Percentiles rank a stretch among this genome's conserved stretches.
Evolutionary conservation across 2,329 filamentous ascomycete genomes (phyloP).

Genomic region (Claviceps fusiformis): DNA sequence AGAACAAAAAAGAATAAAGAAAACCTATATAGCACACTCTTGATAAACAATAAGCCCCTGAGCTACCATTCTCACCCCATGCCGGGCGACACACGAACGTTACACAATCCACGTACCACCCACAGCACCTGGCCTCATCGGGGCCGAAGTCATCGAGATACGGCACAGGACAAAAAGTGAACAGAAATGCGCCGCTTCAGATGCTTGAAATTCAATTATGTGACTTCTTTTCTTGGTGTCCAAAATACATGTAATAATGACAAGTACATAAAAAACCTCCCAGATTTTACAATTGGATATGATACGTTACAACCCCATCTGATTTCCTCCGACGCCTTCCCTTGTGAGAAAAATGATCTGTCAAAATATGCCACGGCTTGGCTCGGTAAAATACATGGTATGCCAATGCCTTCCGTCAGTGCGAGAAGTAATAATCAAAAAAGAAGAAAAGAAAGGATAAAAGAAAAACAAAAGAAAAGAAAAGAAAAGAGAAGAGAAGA

Average conservation of each 20-base stretch:
- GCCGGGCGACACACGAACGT: too few relatives aligned
- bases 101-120: too few relatives aligned
- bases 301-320: too few relatives aligned
- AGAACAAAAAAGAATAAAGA: too few relatives aligned
- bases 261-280: not conserved
- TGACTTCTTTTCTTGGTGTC: not conserved
- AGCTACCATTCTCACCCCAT: too few relatives aligned
- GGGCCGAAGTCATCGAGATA: not conserved
- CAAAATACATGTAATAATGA: not conserved
- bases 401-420: not conserved
- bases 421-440: too few relatives aligned
- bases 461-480: too few relatives aligned
- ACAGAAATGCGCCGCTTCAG: not conserved
- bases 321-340: too few relatives aligned
- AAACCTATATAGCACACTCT: too few relatives aligned
- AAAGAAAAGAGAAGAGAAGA: not conserved
- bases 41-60: not conserved
- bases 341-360: not conserved
- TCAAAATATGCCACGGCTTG: not conserved
- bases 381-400: not conserved
- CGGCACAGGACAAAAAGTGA: not conserved
- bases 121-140: not conserved
- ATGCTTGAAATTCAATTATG: not conserved
- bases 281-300: too few relatives aligned
- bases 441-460: not conserved